A percentile compares a stretch with the other conserved stretches of the same genome.
Conservation (phyloP, 1,139 yeast species). For the Casaregolazyma suthepensis region DNA sequence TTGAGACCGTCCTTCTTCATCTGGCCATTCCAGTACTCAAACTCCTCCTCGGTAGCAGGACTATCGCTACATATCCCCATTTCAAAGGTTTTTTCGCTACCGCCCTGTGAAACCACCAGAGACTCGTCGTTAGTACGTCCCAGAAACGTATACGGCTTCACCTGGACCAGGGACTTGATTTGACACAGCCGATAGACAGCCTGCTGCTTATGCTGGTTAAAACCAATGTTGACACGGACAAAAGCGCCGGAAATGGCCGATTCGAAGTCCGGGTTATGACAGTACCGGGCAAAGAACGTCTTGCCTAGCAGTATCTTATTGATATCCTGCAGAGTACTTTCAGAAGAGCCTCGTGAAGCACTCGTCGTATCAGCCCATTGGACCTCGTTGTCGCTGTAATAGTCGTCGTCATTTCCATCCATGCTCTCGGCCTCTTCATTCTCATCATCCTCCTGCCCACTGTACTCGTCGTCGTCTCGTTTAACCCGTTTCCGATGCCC, state of each 20-base stretch:
- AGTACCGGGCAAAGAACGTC: slow-evolving; percentile 61
- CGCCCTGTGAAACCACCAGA: slow-evolving; percentile 56
- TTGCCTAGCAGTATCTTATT: slow-evolving; percentile 74
- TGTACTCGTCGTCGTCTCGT: slow-evolving; percentile 19
- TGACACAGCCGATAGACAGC: slow-evolving; percentile 81
- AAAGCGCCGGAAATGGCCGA: slow-evolving; percentile 64
- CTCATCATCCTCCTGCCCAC: slow-evolving; percentile 25
- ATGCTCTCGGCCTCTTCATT: slow-evolving; percentile 35
- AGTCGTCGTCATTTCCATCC: slow-evolving; percentile 21
- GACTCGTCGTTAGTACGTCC: slow-evolving; percentile 36
- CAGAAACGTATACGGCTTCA: slow-evolving; percentile 49
- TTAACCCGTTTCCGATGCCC: slow-evolving; percentile 17
- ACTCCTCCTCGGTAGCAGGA: slow-evolving; percentile 63
- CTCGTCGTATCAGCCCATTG: slow-evolving; percentile 44
- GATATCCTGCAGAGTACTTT: slow-evolving; percentile 43
- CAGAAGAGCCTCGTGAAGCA: slow-evolving; percentile 14
- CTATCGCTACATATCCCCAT: slow-evolving; percentile 77
- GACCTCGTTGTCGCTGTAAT: slow-evolving; percentile 36
- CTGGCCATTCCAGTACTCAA: slow-evolving; percentile 58
- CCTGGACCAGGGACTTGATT: slow-evolving; percentile 59
- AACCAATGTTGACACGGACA: slow-evolving; percentile 77
- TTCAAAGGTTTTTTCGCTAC: slow-evolving; percentile 64
- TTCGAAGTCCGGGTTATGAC: slow-evolving; percentile 77
- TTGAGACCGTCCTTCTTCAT: slow-evolving; percentile 53
- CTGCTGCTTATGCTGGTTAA: slow-evolving; percentile 53